Conservation (phyloP, 768 basidiomycete species). For the Suillus hirtellus region DNA sequence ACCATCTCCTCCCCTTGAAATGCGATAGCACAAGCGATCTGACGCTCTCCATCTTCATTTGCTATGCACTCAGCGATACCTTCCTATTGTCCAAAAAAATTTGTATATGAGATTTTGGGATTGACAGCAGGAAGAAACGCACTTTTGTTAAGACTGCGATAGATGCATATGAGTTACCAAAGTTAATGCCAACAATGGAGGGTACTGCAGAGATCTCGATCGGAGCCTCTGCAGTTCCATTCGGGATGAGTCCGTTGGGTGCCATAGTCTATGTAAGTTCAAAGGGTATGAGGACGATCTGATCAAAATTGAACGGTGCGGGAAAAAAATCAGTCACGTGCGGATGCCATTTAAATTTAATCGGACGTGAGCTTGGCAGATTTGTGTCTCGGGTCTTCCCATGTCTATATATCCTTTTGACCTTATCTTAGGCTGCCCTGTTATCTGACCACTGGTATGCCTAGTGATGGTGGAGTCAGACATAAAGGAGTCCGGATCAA, state of each 20-base stretch:
- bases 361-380: too few relatives aligned
- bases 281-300: constrained; percentile 1
- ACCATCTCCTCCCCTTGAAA: constrained; percentile 92
- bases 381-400: too few relatives aligned
- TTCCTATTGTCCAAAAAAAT: constrained; percentile 51
- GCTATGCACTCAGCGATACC: constrained; percentile 93
- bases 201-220: constrained; percentile 37
- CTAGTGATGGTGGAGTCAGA: too few relatives aligned
- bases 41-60: constrained; percentile 97
- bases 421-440: too few relatives aligned
- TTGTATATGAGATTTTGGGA: not conserved
- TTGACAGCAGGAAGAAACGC: constrained; percentile 19
- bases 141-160: constrained; percentile 97
- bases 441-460: too few relatives aligned
- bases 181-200: constrained; percentile 89
- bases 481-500: too few relatives aligned
- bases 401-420: too few relatives aligned
- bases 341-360: too few relatives aligned
- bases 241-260: constrained; percentile 43
- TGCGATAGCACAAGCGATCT: constrained; percentile 92
- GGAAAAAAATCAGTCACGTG: constrained; percentile 12
- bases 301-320: constrained; percentile 1
- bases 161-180: constrained; percentile 93
- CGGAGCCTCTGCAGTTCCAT: constrained; percentile 51
- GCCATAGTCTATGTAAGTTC: constrained; percentile 34